Evolutionary conservation across 1,284 basidiomycete species (phyloP).

Genomic region (Leccinum pachyderme): DNA sequence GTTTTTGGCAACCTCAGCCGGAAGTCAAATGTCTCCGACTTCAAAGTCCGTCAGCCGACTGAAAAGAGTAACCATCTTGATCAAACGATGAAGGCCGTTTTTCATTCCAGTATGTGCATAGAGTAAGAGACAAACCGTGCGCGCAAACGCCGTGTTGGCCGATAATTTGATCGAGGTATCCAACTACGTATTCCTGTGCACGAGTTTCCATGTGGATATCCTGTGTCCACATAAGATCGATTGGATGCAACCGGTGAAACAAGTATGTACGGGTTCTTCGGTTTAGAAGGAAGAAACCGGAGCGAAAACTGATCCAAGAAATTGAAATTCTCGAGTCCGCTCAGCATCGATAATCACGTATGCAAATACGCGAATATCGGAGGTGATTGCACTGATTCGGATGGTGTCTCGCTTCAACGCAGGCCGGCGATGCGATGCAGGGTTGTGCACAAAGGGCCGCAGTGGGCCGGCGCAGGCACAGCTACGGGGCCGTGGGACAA

Average conservation of each 20-base stretch:
- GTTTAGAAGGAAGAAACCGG: neutral
- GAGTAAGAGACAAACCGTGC: neutral
- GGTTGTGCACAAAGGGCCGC: no score
- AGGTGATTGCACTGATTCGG: neutral
- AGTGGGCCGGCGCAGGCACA: no score
- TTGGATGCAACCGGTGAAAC: neutral
- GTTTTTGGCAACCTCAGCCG: neutral
- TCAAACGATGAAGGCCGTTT: neutral
- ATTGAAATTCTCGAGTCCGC: neutral
- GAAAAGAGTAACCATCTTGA: neutral
- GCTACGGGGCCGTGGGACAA: constrained; percentile 3
- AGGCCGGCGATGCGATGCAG: no score
- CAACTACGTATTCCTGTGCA: neutral
- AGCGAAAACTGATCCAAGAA: neutral
- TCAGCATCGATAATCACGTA: constrained; percentile 3
- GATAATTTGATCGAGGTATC: neutral
- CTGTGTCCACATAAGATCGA: neutral
- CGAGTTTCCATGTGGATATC: neutral
- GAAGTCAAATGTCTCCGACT: neutral
- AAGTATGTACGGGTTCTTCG: neutral
- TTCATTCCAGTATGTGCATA: neutral
- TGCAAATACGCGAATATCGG: neutral
- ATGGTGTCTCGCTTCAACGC: neutral
- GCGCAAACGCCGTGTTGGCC: neutral
- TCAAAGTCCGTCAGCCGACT: neutral